Evolutionary conservation across 257 asterid genomes (phyloP), one percentile per base, ranked within the genome.

Genomic region (Petrea volubilis): DNA sequence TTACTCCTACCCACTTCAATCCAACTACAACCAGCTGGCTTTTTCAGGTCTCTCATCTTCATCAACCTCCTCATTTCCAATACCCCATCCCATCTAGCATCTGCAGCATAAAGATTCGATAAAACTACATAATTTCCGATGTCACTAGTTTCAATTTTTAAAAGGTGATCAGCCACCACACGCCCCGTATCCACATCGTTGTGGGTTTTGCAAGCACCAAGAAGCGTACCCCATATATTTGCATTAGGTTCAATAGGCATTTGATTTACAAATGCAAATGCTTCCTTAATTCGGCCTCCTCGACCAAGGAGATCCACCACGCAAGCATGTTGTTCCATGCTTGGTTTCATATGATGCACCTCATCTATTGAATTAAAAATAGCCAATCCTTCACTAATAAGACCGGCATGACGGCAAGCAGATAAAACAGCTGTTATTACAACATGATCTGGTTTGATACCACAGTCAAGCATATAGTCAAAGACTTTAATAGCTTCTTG

Each of bases 1-100:
- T 86, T 89, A 57, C 70, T 74, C 58, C 66, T 68, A 38, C 86
- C 95, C 71, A 89, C 91, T 72, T 89, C 96, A 75, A 89, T 83
- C 97, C 96, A 91, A 83, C 97, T 91, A 84, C 97, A 91, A 74
- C 96, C 97, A 25, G 92, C 95, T 65, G 96, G 90, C 87, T 89
- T 92, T 79, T 89, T 87, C 78, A 86, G 79, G 75, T 92, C 89
- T 67, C 83, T 84, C 68, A 3, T 83, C 78, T 80, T 87, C 88
- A 92, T 81, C 85, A 86, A 65, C 78, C 70, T 86, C 73, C 96
- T 86, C 83, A 82, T 89, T 82, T 91, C 89, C 82, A 71, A 72
- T 43, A 91, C 97, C 59, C 80, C 91, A 63, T 92, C 92, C 96
- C 97, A 92, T 78, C 81, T 87, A 43, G 83, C 85, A 87, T 89